A percentile compares a stretch with the other conserved stretches of the same genome.
Evolutionary conservation across 1,139 yeast species (phyloP).

Genomic region (Blastobotrys indianensis): DNA sequence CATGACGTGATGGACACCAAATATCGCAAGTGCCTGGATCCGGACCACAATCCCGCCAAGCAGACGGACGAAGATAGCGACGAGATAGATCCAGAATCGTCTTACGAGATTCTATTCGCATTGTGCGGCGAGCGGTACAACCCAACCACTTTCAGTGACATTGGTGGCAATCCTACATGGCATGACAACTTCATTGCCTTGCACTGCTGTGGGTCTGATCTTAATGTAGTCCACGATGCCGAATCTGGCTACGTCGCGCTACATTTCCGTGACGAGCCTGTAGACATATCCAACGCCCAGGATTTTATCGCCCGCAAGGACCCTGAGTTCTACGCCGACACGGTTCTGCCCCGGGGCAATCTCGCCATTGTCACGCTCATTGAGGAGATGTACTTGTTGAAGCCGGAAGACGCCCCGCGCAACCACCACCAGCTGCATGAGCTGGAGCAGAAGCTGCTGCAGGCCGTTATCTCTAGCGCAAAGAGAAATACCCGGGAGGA

Average conservation of each 20-base stretch:
- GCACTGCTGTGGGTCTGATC: conserved; percentile 23
- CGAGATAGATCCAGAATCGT: conserved; percentile 17
- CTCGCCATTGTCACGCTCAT: conserved; percentile 9
- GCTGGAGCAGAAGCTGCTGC: conserved; percentile 13
- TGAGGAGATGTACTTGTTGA: conserved; percentile 2
- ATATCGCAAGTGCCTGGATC: conserved; percentile 21
- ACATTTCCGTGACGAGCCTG: conserved; percentile 19
- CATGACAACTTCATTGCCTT: conserved; percentile 25
- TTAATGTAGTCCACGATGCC: conserved; percentile 18
- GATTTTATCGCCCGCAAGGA: conserved; percentile 9
- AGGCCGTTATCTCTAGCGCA: conserved; percentile 4
- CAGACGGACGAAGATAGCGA: conserved; percentile 14
- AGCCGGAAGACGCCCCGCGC: neutral
- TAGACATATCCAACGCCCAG: conserved; percentile 21
- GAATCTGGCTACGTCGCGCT: conserved; percentile 21
- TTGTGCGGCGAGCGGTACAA: conserved; percentile 17
- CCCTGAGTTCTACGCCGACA: conserved; percentile 7
- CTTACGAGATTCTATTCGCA: conserved; percentile 18
- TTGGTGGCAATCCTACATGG: conserved; percentile 15
- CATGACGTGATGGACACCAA: conserved; percentile 23
- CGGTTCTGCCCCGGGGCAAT: conserved; percentile 14
- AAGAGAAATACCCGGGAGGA: conserved; percentile 5
- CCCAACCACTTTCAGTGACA: conserved; percentile 5
- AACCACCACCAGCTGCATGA: conserved; percentile 6
- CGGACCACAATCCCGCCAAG: conserved; percentile 15